A percentile compares a stretch with the other conserved stretches of the same genome.
phyloP scores from a whole-genome alignment of 1,284 basidiomycete species.

The Veloporphyrellus conicus region DNA sequence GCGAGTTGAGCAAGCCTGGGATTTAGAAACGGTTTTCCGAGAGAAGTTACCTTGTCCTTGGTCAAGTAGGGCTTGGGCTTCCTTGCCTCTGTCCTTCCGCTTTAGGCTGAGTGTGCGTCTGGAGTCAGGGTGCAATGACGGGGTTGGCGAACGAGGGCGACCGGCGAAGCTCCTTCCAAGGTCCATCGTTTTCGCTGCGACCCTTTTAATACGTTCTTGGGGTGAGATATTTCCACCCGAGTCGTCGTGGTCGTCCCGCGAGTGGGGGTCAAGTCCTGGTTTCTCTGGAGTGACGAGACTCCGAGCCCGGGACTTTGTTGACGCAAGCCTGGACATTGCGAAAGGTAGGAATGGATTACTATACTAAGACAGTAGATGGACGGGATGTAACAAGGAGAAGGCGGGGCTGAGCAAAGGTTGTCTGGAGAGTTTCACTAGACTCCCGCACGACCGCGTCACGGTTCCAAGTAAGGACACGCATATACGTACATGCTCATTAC shows the following conservation, averaged over 20 bases:
- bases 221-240: slow-evolving; percentile 42
- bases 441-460: slow-evolving; percentile 8
- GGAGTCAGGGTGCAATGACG: slow-evolving; percentile 36
- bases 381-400: neutral
- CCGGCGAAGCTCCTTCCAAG: slow-evolving; percentile 52
- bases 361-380: slow-evolving; percentile 8
- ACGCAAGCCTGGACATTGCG: slow-evolving; percentile 28
- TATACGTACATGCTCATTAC: neutral
- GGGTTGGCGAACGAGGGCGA: slow-evolving; percentile 33
- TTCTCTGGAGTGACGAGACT: slow-evolving; percentile 23
- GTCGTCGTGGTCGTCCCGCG: slow-evolving; percentile 21
- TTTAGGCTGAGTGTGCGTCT: slow-evolving; percentile 55
- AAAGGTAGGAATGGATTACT: slow-evolving; percentile 6
- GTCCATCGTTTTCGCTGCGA: slow-evolving; percentile 52
- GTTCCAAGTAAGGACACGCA: slow-evolving; percentile 1
- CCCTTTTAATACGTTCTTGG: slow-evolving; percentile 38
- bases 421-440: neutral
- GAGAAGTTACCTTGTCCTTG: slow-evolving; percentile 28
- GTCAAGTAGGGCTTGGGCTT: slow-evolving; percentile 32
- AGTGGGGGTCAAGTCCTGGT: slow-evolving; percentile 9
- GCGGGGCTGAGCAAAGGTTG: slow-evolving; percentile 1
- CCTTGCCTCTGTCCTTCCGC: slow-evolving; percentile 50
- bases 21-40: neutral
- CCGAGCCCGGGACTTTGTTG: slow-evolving; percentile 24
- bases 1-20: slow-evolving; percentile 25